phyloP scores from a whole-genome alignment of 2,329 filamentous ascomycete genomes.

The Akanthomyces muscarius region DNA sequence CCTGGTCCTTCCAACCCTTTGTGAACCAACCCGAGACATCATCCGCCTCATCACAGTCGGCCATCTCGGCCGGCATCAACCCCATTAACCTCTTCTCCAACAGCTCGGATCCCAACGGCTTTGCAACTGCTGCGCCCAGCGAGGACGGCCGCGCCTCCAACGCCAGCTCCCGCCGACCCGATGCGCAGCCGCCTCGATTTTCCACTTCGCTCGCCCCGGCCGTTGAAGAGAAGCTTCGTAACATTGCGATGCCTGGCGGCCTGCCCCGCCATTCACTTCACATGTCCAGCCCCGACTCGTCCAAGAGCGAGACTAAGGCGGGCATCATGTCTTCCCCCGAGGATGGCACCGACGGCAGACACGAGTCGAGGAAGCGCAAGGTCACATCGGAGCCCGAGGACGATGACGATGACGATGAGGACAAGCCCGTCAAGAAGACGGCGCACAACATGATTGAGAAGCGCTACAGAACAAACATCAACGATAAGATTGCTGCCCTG shows the following conservation, averaged over 20 bases:
- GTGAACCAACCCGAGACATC: conserved; percentile 28
- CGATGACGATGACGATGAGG: conserved; percentile 21
- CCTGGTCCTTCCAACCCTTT: conserved; percentile 34
- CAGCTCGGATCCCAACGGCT: conserved; percentile 28
- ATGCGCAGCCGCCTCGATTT: conserved; percentile 6
- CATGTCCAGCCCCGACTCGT: conserved; percentile 55
- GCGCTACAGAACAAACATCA: conserved; percentile 90
- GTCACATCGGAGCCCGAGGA: conserved; percentile 53
- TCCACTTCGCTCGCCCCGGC: conserved; percentile 47
- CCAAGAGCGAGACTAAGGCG: conserved; percentile 43
- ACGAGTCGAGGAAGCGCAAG: conserved; percentile 63
- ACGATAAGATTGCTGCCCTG: conserved; percentile 92
- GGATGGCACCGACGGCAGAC: conserved; percentile 40
- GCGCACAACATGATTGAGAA: conserved; percentile 99
- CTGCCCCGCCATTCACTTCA: conserved; percentile 57
- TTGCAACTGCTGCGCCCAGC: conserved; percentile 28
- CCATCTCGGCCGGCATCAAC: conserved; percentile 31
- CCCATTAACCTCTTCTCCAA: conserved; percentile 23
- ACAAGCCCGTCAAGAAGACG: conserved; percentile 66
- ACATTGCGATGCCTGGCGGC: conserved; percentile 61
- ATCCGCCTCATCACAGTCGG: conserved; percentile 16
- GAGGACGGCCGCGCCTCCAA: conserved; percentile 22
- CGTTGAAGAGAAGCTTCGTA: conserved; percentile 57
- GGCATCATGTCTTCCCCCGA: conserved; percentile 59
- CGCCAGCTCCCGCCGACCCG: neutral